Evolutionary conservation across 371 early-diverging fungal genomes (phyloP).

Genomic region (Gilbertella persicaria): DNA sequence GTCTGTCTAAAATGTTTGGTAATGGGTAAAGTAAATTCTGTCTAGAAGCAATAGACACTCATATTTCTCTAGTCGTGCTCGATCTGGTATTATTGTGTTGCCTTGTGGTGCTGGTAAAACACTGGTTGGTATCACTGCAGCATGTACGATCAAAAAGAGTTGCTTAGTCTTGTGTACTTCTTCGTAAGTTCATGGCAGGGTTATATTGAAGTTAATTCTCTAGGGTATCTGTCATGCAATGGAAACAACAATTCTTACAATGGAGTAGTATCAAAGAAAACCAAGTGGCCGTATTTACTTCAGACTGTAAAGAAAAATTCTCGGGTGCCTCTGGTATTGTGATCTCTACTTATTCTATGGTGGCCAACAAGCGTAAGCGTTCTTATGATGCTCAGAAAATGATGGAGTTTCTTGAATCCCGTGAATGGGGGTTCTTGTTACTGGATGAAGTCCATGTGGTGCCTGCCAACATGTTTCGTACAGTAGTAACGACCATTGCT

Average conservation of each 20-base stretch:
- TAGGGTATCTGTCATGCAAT: slow-evolving; percentile 98
- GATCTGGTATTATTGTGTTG: slow-evolving; percentile 99
- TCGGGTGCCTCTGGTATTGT: slow-evolving; percentile 89
- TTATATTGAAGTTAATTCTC: neutral
- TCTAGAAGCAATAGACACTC: neutral
- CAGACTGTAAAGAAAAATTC: slow-evolving; percentile 95
- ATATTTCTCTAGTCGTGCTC: slow-evolving; percentile 69
- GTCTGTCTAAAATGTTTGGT: slow-evolving; percentile 99
- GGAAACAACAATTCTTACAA: slow-evolving; percentile 95
- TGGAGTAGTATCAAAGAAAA: slow-evolving; percentile 95
- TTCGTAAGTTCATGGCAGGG: slow-evolving; percentile 38
- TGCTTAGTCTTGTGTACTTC: slow-evolving; percentile 98
- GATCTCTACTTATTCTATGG: slow-evolving; percentile 99
- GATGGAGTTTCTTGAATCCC: slow-evolving; percentile 92
- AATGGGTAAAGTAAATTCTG: slow-evolving; percentile 60
- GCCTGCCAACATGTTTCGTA: slow-evolving; percentile 99
- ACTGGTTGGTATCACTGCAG: slow-evolving; percentile 99
- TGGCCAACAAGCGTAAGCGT: slow-evolving; percentile 93
- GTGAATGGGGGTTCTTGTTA: slow-evolving; percentile 98
- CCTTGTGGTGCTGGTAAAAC: slow-evolving; percentile 99
- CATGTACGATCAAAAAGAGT: slow-evolving; percentile 98
- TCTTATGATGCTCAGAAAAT: slow-evolving; percentile 96
- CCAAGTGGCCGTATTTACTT: slow-evolving; percentile 96
- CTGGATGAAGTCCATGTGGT: slow-evolving; percentile 99
- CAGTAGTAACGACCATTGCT: slow-evolving; percentile 92